A percentile compares a stretch with the other conserved stretches of the same genome.
These are phyloP conservation scores for Cylindrotheca fusiformis DNA, from an alignment of 108 stramenopile species.

Conservation along the genomic window DNA sequence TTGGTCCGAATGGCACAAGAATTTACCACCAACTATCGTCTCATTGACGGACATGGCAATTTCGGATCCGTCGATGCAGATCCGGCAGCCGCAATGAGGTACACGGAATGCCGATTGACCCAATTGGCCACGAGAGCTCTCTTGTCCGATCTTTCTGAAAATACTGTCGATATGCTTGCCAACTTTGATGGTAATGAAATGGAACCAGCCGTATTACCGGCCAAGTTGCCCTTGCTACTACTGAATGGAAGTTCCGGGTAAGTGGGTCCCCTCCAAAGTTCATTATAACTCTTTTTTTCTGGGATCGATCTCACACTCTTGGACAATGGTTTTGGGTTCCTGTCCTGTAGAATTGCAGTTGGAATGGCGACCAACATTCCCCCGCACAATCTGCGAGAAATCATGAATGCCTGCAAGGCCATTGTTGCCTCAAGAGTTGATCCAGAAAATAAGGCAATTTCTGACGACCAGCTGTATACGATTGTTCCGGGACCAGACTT, in stretches of 20 bases:
- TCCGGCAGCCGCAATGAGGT: conserved; percentile 97
- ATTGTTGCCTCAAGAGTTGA: conserved; percentile 48
- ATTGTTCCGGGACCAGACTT: conserved; percentile 94
- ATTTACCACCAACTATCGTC: conserved; percentile 80
- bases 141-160: conserved; percentile 74
- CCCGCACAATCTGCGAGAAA: conserved; percentile 93
- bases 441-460: conserved; percentile 26
- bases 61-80: conserved; percentile 95
- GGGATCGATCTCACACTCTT: too few relatives aligned
- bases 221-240: conserved; percentile 87
- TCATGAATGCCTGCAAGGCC: conserved; percentile 79
- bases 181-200: conserved; percentile 95
- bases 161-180: conserved; percentile 84
- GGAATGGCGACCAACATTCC: conserved; percentile 98
- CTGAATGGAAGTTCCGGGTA: conserved; percentile 90
- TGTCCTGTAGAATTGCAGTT: not conserved
- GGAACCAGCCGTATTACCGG: conserved; percentile 92
- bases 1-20: conserved; percentile 94
- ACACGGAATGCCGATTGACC: conserved; percentile 93
- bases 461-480: conserved; percentile 70
- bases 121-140: conserved; percentile 70
- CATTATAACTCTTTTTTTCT: too few relatives aligned
- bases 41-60: conserved; percentile 96
- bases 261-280: conserved; percentile 51
- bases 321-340: too few relatives aligned